Base-by-base conservation (phyloP, 345 rosid genomes). In the Bretschneidera sinensis region DNA sequence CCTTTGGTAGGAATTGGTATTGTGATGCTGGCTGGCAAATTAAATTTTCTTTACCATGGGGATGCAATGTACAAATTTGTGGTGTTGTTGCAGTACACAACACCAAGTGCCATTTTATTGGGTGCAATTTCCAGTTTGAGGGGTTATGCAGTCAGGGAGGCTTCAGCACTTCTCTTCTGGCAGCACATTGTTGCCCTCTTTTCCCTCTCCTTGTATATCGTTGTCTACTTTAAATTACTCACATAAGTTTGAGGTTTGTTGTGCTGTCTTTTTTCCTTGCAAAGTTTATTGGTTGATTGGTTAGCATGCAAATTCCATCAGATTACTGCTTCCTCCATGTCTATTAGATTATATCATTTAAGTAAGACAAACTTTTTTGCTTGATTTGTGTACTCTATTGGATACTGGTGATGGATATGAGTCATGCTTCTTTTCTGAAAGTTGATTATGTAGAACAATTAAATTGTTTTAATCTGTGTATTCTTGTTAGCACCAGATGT, bases 121-220 rank as follows among this genome's bases (percentile, higher is more conserved):
- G 97, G 96, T 43, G 97, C 99, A 28, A 90, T 90, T 34, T 92
- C 97, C 17, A 86, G 97, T 63, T 78, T 90, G 77, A 81, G 99
- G 54, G 88, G 85, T 49, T 90, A 90, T 47, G 99, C 96, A 0
- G 96, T 88, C 21, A 76, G 76, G 51, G 96, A 90, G 72, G 92
- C 96, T 21, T 90, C 96, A 0, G 96, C 95, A 9, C 83, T 94
- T 76, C 80, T 90, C 47, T 94, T 94, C 78, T 94, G 99, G 99
- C 96, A 94, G 67, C 95, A 90, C 54, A 61, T 85, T 16, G 69
- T 83, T 50, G 99, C 99, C 1, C 77, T 94, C 9, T 70, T 87
- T 63, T 84, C 99, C 48, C 80, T 94, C 50, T 83, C 99, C 8
- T 55, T 88, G 25, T 94, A 84, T 55, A 74, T 90, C 24, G 70